Percentiles rank a stretch among this genome's conserved stretches.
phyloP scores from a whole-genome alignment of 2,329 filamentous ascomycete species.

The Westerdykella sp. region DNA sequence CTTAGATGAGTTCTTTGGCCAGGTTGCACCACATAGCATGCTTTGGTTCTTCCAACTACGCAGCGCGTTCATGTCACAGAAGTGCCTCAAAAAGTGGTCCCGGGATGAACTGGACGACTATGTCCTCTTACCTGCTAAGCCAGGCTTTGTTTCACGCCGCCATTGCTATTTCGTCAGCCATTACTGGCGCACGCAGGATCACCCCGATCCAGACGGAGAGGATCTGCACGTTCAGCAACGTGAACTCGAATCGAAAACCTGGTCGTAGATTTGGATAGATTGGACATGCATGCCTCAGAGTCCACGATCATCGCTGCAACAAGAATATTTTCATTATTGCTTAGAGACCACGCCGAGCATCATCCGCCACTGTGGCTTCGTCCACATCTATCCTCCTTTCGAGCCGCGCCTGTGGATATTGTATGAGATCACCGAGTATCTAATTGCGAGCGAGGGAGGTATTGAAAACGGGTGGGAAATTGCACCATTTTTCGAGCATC shows the following conservation, averaged over 20 bases:
- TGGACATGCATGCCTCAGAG: conserved; percentile 21
- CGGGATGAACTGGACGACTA: conserved; percentile 10
- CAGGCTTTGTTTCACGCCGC: conserved; percentile 11
- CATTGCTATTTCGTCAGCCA: conserved; percentile 24
- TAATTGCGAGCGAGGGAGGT: conserved; percentile 4
- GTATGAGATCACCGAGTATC: conserved; percentile 12
- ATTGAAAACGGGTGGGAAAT: conserved; percentile 4
- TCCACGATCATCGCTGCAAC: conserved; percentile 12
- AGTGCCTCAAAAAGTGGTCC: conserved; percentile 8
- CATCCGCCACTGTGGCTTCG: conserved; percentile 21
- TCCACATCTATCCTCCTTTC: conserved; percentile 18
- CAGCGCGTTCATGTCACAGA: conserved; percentile 10
- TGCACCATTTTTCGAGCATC: conserved; percentile 5
- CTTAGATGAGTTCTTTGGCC: conserved; percentile 5
- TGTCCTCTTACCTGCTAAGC: conserved; percentile 15
- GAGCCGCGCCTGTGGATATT: conserved; percentile 22
- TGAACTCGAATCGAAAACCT: conserved; percentile 12
- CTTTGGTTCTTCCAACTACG: conserved; percentile 14
- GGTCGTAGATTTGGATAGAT: conserved; percentile 24
- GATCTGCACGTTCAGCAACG: conserved; percentile 13
- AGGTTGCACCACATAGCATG: background rate
- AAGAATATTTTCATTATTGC: conserved; percentile 14
- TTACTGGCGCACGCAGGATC: conserved; percentile 16
- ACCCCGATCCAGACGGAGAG: conserved; percentile 20
- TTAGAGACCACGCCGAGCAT: conserved; percentile 17